A percentile compares a stretch with the other conserved stretches of the same genome.
These are phyloP conservation scores for Didymella lethalis DNA, from an alignment of 2,329 filamentous ascomycete genomes.

Conservation along the genomic window DNA sequence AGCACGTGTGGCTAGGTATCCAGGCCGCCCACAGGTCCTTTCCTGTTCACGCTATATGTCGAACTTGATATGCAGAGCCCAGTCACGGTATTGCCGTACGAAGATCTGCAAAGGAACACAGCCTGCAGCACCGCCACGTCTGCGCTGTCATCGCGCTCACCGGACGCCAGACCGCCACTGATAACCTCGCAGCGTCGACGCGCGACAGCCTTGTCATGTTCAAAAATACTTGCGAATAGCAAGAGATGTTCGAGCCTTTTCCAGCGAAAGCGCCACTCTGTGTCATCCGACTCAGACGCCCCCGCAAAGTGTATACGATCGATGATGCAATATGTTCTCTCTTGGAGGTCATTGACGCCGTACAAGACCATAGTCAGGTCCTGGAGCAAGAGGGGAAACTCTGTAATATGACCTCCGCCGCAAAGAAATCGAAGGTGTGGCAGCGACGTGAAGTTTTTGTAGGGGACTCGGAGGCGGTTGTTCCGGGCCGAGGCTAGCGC, in stretches of 20 bases:
- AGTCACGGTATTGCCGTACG: not conserved
- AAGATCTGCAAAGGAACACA: not conserved
- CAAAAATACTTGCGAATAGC: not conserved
- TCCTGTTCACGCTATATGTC: not conserved
- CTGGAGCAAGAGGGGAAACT: slow-evolving; percentile 81
- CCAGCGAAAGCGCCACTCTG: slow-evolving; percentile 50
- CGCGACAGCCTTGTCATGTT: not conserved
- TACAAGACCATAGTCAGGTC: slow-evolving; percentile 56
- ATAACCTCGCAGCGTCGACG: not conserved
- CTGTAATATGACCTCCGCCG: slow-evolving; percentile 71
- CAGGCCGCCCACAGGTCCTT: not conserved
- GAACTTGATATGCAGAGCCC: not conserved
- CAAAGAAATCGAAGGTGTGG: slow-evolving; percentile 68
- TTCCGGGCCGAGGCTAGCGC: slow-evolving; percentile 17
- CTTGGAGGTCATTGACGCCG: slow-evolving; percentile 85
- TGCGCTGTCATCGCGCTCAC: not conserved
- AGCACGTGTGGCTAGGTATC: not conserved
- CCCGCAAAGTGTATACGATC: slow-evolving; percentile 53
- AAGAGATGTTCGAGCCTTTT: slow-evolving; percentile 63
- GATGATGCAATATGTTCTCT: slow-evolving; percentile 74
- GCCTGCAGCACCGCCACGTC: not conserved
- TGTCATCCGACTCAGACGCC: slow-evolving; percentile 34
- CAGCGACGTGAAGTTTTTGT: slow-evolving; percentile 35
- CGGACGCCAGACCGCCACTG: not conserved
- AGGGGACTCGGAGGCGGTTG: slow-evolving; percentile 11